Conservation (phyloP, 1,284 basidiomycete species). For the Irpex sp. region DNA sequence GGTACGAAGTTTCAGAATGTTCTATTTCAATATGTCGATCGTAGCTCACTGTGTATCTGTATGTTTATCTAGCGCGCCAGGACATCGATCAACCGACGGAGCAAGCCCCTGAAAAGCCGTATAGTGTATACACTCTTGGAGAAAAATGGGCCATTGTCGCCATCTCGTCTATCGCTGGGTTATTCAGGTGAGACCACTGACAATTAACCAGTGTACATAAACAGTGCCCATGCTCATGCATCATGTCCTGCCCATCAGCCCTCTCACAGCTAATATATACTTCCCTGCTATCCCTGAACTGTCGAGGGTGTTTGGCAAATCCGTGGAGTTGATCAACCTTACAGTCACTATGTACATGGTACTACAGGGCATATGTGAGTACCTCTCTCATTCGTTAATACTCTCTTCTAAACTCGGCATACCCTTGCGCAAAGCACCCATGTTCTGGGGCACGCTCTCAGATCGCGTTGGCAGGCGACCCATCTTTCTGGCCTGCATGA, state of each 20-base stretch:
- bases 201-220: not conserved
- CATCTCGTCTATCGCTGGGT: conserved; percentile 50
- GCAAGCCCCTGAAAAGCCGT: conserved; percentile 34
- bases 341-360: conserved; percentile 80
- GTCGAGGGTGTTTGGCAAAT: conserved; percentile 56
- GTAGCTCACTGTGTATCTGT: not conserved
- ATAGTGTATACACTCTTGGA: conserved; percentile 48
- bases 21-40: not conserved
- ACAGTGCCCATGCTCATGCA: not conserved
- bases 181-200: conserved; percentile 51
- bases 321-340: conserved; percentile 67
- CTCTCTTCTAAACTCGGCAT: not conserved
- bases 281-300: conserved; percentile 74
- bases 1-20: not conserved
- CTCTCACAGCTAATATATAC: conserved; percentile 73
- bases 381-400: conserved; percentile 4
- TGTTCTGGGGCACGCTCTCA: conserved; percentile 42
- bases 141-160: conserved; percentile 71
- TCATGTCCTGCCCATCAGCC: conserved; percentile 34
- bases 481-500: conserved; percentile 40
- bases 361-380: conserved; percentile 66
- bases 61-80: not conserved
- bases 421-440: conserved; percentile 29
- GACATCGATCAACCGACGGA: not conserved
- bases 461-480: conserved; percentile 45